Evolutionary conservation across 192 early-diverging fungal species (phyloP).

Genomic region (Coemansia sp.): DNA sequence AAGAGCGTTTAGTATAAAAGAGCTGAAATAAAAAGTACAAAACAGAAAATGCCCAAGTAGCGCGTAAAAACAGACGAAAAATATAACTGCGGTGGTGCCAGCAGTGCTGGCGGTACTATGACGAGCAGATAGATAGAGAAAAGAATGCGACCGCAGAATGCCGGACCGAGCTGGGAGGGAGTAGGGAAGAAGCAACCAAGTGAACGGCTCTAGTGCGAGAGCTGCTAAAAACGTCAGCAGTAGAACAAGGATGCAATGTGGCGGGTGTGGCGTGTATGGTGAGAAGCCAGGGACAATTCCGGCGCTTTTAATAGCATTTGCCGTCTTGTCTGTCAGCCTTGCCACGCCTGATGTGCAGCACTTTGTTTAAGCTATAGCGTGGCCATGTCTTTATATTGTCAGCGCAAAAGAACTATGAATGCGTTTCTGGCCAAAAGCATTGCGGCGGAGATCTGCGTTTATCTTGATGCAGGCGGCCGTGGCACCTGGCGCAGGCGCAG

Average conservation of each 20-base stretch:
- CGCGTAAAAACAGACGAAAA: not conserved
- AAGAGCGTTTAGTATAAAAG: not conserved
- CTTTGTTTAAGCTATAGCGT: not conserved
- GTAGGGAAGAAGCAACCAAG: constrained; percentile 13
- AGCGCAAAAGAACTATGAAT: constrained; percentile 9
- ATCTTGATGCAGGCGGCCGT: constrained; percentile 11
- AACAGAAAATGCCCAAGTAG: not conserved
- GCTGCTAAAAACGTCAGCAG: constrained; percentile 10
- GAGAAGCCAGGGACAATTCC: constrained; percentile 18
- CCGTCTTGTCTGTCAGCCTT: constrained; percentile 1
- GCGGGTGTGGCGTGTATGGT: constrained; percentile 54
- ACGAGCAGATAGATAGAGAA: constrained; percentile 1
- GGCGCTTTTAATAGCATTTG: constrained; percentile 8
- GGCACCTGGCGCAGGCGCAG: constrained; percentile 7
- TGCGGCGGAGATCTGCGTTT: not conserved
- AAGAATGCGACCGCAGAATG: constrained; percentile 1
- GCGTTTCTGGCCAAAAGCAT: not conserved
- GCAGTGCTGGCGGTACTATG: constrained; percentile 8
- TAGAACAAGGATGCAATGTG: constrained; percentile 36
- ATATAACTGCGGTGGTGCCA: not conserved
- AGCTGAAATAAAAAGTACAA: not conserved
- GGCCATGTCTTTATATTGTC: not conserved
- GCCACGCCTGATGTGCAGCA: not conserved
- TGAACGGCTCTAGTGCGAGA: constrained; percentile 9
- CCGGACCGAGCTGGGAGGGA: constrained; percentile 10